A percentile compares a stretch with the other conserved stretches of the same genome.
phyloP scores from a whole-genome alignment of 225 moss, liverwort and hornwort genomes.

The Pleurozium schreberi region DNA sequence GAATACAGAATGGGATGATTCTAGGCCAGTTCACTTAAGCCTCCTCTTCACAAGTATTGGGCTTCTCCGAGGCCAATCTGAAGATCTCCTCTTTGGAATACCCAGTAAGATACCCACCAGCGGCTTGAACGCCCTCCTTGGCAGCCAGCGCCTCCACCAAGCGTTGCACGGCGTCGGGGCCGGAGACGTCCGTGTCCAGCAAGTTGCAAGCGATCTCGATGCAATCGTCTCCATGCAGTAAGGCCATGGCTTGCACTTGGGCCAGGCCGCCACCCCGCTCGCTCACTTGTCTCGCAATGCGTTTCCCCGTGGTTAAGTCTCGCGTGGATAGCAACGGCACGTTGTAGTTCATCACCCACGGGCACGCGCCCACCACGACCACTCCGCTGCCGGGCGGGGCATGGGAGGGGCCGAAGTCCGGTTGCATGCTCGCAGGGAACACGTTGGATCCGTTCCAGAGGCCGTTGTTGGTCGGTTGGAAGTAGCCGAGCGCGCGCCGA shows the following conservation, averaged over 20 bases:
- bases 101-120: conserved; percentile 62
- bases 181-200: conserved; percentile 37
- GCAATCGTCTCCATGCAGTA: conserved; percentile 51
- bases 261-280: conserved; percentile 73
- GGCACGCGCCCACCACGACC: conserved; percentile 74
- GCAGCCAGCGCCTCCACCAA: conserved; percentile 37
- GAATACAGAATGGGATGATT: neutral
- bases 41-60: neutral
- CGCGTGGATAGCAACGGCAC: conserved; percentile 40
- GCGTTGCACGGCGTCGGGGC: conserved; percentile 50
- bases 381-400: conserved; percentile 60
- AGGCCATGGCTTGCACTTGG: conserved; percentile 88
- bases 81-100: conserved; percentile 45
- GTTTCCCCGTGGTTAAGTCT: conserved; percentile 31
- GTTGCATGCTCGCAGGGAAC: conserved; percentile 28
- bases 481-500: conserved; percentile 76
- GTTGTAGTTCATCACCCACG: conserved; percentile 97
- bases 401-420: conserved; percentile 62
- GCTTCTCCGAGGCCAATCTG: conserved; percentile 36
- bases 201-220: conserved; percentile 94
- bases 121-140: conserved; percentile 24
- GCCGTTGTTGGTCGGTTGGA: conserved; percentile 39
- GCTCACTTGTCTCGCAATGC: conserved; percentile 60
- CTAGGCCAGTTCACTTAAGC: neutral
- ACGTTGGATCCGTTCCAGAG: conserved; percentile 57